A percentile compares a stretch with the other conserved stretches of the same genome.
These are phyloP conservation scores for Talaromyces sp. DNA, from an alignment of 2,329 filamentous ascomycete genomes.

Conservation along the genomic window DNA sequence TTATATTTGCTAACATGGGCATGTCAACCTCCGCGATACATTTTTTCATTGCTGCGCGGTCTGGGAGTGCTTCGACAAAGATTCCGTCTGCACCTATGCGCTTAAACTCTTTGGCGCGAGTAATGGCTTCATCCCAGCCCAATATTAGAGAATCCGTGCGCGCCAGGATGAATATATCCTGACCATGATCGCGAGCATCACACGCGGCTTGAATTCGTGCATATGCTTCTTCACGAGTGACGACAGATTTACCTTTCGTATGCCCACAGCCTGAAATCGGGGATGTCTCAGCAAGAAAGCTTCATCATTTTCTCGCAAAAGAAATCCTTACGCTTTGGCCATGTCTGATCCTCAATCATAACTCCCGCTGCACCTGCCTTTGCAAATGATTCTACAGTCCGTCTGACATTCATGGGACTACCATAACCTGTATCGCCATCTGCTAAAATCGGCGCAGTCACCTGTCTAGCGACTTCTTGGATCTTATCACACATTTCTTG, in stretches of 20 bases:
- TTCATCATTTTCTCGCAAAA: background rate
- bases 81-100: conserved; percentile 39
- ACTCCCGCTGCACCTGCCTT: conserved; percentile 47
- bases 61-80: conserved; percentile 40
- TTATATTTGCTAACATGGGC: conserved; percentile 42
- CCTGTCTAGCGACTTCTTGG: conserved; percentile 38
- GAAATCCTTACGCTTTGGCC: conserved; percentile 36
- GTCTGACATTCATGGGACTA: conserved; percentile 11
- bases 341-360: conserved; percentile 51
- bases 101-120: conserved; percentile 35
- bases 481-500: conserved; percentile 45
- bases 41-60: conserved; percentile 33
- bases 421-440: conserved; percentile 54
- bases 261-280: conserved; percentile 36
- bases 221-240: conserved; percentile 21
- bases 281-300: background rate
- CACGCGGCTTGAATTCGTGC: conserved; percentile 24
- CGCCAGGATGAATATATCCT: conserved; percentile 31
- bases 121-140: conserved; percentile 36
- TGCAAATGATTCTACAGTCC: conserved; percentile 32
- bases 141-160: conserved; percentile 26
- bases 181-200: conserved; percentile 23
- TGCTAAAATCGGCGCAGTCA: conserved; percentile 48
- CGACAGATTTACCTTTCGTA: conserved; percentile 32
- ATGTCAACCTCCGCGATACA: conserved; percentile 33